phyloP scores from a whole-genome alignment of 1,284 basidiomycete species.

The Puccinia horiana region DNA sequence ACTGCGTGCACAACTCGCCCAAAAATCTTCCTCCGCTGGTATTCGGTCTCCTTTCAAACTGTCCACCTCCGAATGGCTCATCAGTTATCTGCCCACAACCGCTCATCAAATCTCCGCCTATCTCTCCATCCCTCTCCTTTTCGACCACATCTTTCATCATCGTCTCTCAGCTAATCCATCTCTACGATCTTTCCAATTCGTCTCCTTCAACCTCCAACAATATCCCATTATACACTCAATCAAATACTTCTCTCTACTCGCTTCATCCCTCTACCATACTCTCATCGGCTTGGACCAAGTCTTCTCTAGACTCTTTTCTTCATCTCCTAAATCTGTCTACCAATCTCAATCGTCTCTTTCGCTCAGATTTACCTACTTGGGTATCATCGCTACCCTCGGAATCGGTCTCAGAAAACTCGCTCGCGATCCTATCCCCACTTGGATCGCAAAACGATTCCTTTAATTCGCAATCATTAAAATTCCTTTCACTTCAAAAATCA shows the following conservation, averaged over 20 bases:
- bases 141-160: slow-evolving; percentile 26
- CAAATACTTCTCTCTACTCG: slow-evolving; percentile 11
- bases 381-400: slow-evolving; percentile 27
- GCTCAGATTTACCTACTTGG: slow-evolving; percentile 13
- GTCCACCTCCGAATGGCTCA: not conserved
- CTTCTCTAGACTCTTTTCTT: not conserved
- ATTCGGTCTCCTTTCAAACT: not conserved
- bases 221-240: not conserved
- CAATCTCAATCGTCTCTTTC: slow-evolving; percentile 12
- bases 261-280: slow-evolving; percentile 11
- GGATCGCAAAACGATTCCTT: slow-evolving; percentile 25
- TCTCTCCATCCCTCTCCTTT: slow-evolving; percentile 5
- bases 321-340: not conserved
- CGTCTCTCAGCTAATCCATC: slow-evolving; percentile 3
- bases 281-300: slow-evolving; percentile 21
- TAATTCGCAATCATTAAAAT: no score
- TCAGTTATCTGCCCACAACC: slow-evolving; percentile 27
- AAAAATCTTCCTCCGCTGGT: not conserved
- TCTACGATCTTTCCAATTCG: slow-evolving; percentile 24
- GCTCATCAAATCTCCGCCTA: slow-evolving; percentile 23
- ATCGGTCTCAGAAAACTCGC: slow-evolving; percentile 23
- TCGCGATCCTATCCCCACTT: slow-evolving; percentile 20
- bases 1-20: slow-evolving; percentile 1
- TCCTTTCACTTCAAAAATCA: not conserved
- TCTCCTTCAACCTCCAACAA: slow-evolving; percentile 31